These are phyloP conservation scores for Ascoidea rubescens DNA, from an alignment of 805 yeast species.

Conservation along the genomic window DNA sequence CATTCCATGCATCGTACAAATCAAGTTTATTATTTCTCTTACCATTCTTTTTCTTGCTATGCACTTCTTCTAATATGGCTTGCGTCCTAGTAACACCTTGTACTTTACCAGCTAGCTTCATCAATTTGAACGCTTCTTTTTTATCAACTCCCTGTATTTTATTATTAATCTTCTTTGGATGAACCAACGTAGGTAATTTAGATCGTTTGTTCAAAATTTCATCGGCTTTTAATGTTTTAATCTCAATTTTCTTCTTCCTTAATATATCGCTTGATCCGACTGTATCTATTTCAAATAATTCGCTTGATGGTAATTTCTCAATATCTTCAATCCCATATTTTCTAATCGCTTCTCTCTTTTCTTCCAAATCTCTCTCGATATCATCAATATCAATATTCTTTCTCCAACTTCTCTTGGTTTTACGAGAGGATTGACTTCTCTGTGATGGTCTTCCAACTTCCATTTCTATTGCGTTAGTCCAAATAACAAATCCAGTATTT, in stretches of 20 bases:
- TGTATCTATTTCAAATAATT: slow-evolving; percentile 52
- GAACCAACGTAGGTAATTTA: slow-evolving; percentile 52
- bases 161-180: slow-evolving; percentile 21
- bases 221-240: slow-evolving; percentile 36
- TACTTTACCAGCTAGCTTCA: slow-evolving; percentile 66
- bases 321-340: slow-evolving; percentile 33
- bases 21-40: slow-evolving; percentile 12
- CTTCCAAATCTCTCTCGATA: slow-evolving; percentile 57
- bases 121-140: slow-evolving; percentile 47
- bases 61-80: slow-evolving; percentile 45
- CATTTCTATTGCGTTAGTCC: no score
- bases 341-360: slow-evolving; percentile 45
- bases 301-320: slow-evolving; percentile 25
- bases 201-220: slow-evolving; percentile 71
- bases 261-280: slow-evolving; percentile 37
- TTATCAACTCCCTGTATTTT: slow-evolving; percentile 49
- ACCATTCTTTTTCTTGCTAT: slow-evolving; percentile 35
- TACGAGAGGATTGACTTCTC: slow-evolving; percentile 65
- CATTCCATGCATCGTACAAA: slow-evolving; percentile 64
- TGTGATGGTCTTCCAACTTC: slow-evolving; percentile 39
- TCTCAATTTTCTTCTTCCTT: slow-evolving; percentile 24
- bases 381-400: slow-evolving; percentile 82
- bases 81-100: slow-evolving; percentile 37
- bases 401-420: slow-evolving; percentile 89
- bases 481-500: no score